A percentile compares a stretch with the other conserved stretches of the same genome.
Conservation (phyloP, 2,329 filamentous ascomycete species). For the Fusarium algeriense region DNA sequence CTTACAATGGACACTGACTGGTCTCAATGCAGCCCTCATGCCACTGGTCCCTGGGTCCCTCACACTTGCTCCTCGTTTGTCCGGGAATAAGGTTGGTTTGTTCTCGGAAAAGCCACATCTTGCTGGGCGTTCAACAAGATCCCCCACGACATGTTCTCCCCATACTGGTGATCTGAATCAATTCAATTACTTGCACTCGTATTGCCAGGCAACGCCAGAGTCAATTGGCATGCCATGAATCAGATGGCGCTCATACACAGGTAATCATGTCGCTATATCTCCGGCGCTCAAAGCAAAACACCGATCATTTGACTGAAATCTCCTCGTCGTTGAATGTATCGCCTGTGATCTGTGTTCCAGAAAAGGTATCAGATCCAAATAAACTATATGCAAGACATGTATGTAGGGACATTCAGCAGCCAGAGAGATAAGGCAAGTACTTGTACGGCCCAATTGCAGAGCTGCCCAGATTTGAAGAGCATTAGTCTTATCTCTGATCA, state of each 20-base stretch:
- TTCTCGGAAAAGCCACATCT: not conserved
- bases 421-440: constrained; percentile 27
- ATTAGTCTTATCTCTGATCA: constrained; percentile 32
- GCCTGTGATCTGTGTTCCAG: not conserved
- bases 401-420: not conserved
- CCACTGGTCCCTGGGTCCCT: not conserved
- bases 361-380: constrained; percentile 7
- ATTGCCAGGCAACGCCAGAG: not conserved
- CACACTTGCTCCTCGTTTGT: not conserved
- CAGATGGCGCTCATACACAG: not conserved
- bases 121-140: constrained; percentile 6
- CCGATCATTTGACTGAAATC: constrained; percentile 13
- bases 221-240: not conserved
- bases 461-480: constrained; percentile 35
- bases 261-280: not conserved
- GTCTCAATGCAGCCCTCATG: constrained; percentile 2
- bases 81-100: constrained; percentile 11
- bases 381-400: constrained; percentile 33
- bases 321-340: not conserved
- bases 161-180: not conserved
- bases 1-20: not conserved
- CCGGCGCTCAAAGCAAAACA: not conserved
- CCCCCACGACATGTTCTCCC: constrained; percentile 1
- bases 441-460: constrained; percentile 29
- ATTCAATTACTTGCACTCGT: not conserved